Conservation (phyloP, 495 filamentous ascomycete genomes). For the Podospora australis region DNA sequence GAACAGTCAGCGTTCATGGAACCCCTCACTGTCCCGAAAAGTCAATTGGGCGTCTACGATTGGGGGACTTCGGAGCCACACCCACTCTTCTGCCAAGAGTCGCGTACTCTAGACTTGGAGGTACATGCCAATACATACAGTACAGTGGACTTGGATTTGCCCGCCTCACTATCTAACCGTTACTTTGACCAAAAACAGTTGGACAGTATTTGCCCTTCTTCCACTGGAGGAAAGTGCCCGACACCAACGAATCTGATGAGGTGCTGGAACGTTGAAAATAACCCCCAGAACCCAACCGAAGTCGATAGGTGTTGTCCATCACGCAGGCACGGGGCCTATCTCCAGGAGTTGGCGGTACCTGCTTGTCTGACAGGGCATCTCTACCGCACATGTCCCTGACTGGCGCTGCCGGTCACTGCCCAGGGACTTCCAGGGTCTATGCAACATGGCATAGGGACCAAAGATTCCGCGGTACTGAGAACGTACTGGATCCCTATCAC, state of each 20-base stretch:
- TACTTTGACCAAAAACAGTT: slow-evolving; percentile 5
- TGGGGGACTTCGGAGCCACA: slow-evolving; percentile 5
- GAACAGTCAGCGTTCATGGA: not conserved
- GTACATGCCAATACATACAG: no score
- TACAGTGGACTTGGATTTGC: not conserved
- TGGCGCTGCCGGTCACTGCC: slow-evolving; percentile 18
- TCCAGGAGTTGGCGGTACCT: slow-evolving; percentile 8
- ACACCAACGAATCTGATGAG: no score
- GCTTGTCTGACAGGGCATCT: slow-evolving; percentile 7
- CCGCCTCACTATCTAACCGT: not conserved
- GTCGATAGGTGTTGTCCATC: slow-evolving; percentile 6
- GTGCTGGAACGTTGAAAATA: slow-evolving; percentile 1
- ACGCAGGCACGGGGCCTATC: slow-evolving; percentile 10
- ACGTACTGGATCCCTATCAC: slow-evolving; percentile 11
- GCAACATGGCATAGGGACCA: slow-evolving; percentile 5
- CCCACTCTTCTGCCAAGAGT: slow-evolving; percentile 6
- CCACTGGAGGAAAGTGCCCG: not conserved
- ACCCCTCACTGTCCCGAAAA: slow-evolving; percentile 6
- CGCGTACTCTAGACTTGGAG: slow-evolving; percentile 8
- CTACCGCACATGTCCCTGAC: slow-evolving; percentile 18
- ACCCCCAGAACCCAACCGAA: slow-evolving; percentile 7
- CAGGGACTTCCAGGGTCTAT: slow-evolving; percentile 9
- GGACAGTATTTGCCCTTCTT: slow-evolving; percentile 1
- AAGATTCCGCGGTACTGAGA: slow-evolving; percentile 3
- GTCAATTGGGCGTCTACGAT: slow-evolving; percentile 4